Percentiles rank a stretch among this genome's conserved stretches.
Evolutionary conservation across 768 basidiomycete genomes (phyloP).

Genomic region (Asterophora lycoperdoides): DNA sequence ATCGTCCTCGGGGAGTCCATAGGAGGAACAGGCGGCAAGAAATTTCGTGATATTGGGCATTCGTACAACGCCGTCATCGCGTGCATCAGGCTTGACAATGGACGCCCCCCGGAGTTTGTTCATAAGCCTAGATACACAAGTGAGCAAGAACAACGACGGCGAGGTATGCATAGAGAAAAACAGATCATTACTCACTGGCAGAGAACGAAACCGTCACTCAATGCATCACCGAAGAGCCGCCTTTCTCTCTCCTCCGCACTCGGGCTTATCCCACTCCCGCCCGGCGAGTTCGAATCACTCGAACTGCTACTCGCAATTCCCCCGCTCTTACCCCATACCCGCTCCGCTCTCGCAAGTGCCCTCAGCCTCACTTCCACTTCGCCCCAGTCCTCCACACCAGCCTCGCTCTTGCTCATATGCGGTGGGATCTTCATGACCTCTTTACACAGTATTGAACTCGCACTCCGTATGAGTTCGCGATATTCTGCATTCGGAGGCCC

Average conservation of each 20-base stretch:
- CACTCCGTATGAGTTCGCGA: constrained; percentile 64
- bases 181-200: constrained; percentile 69
- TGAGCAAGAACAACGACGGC: background rate
- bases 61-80: constrained; percentile 62
- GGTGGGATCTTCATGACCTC: constrained; percentile 61
- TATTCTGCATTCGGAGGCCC: constrained; percentile 50
- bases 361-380: constrained; percentile 69
- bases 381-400: constrained; percentile 58
- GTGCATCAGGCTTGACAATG: constrained; percentile 58
- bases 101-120: constrained; percentile 68
- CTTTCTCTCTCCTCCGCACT: constrained; percentile 75
- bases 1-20: constrained; percentile 59
- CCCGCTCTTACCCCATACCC: constrained; percentile 71
- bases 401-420: constrained; percentile 46
- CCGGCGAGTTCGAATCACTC: constrained; percentile 32
- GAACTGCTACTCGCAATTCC: constrained; percentile 32
- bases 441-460: constrained; percentile 60
- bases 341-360: constrained; percentile 61
- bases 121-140: constrained; percentile 51
- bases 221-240: constrained; percentile 64
- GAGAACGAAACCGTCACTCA: constrained; percentile 81
- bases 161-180: constrained; percentile 18
- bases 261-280: constrained; percentile 35
- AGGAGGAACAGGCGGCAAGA: constrained; percentile 66
- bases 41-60: constrained; percentile 75